phyloP scores from a whole-genome alignment of 2,329 filamentous ascomycete genomes.

The Saccharata proteae region DNA sequence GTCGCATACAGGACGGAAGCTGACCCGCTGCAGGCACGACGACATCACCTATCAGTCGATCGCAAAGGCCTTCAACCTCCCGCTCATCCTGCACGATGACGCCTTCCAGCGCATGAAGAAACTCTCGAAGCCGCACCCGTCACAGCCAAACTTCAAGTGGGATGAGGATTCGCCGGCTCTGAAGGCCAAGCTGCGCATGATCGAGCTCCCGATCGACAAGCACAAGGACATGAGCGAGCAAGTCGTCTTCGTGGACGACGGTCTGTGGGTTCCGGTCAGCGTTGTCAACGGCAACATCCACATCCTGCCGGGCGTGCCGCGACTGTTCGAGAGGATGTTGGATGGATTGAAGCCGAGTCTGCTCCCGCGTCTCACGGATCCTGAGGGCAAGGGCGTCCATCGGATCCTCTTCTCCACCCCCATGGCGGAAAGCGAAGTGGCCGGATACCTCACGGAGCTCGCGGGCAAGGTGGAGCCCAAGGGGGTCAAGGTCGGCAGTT shows the following conservation, averaged over 20 bases:
- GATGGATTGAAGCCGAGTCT: slow-evolving; percentile 63
- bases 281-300: slow-evolving; percentile 90
- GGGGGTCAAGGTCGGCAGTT: slow-evolving; percentile 89
- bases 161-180: slow-evolving; percentile 66
- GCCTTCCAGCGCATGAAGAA: slow-evolving; percentile 74
- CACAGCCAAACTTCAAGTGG: slow-evolving; percentile 71
- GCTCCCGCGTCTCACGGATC: slow-evolving; percentile 60
- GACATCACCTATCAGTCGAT: slow-evolving; percentile 96
- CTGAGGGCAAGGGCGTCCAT: slow-evolving; percentile 67
- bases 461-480: slow-evolving; percentile 59
- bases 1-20: slow-evolving; percentile 12
- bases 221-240: slow-evolving; percentile 54
- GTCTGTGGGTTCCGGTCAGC: slow-evolving; percentile 81
- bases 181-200: slow-evolving; percentile 81
- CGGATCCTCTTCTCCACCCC: slow-evolving; percentile 80
- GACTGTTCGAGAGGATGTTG: slow-evolving; percentile 68
- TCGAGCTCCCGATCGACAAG: slow-evolving; percentile 68
- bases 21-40: slow-evolving; percentile 55
- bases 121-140: slow-evolving; percentile 61
- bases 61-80: slow-evolving; percentile 72
- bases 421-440: slow-evolving; percentile 72
- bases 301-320: slow-evolving; percentile 81
- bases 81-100: slow-evolving; percentile 63
- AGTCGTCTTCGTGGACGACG: slow-evolving; percentile 64
- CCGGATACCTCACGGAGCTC: slow-evolving; percentile 69